Evolutionary conservation across 2,329 filamentous ascomycete species (phyloP).

Genomic region (Juglanconis oblonga): DNA sequence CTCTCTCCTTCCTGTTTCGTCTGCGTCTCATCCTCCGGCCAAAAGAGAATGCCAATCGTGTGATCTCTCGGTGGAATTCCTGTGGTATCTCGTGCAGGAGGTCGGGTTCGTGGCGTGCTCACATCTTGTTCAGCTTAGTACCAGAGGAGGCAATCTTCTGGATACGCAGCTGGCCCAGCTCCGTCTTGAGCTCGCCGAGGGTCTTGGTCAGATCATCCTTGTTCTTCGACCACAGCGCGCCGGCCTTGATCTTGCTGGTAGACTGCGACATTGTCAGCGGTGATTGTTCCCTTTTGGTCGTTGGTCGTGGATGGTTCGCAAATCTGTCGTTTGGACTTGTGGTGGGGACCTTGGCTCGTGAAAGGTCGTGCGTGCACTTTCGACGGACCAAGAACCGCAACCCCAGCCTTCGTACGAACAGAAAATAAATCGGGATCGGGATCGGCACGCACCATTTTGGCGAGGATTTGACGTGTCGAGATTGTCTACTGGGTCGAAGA

Average conservation of each 20-base stretch:
- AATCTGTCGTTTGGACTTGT: constrained; percentile 3
- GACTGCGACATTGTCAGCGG: constrained; percentile 44
- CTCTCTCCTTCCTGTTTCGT: constrained; percentile 2
- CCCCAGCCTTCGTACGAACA: neutral
- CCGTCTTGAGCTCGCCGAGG: constrained; percentile 90
- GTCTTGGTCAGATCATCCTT: constrained; percentile 98
- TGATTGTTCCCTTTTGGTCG: neutral
- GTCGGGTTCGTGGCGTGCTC: constrained; percentile 37
- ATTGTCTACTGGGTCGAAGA: constrained; percentile 19
- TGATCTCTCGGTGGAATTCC: neutral
- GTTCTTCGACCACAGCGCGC: constrained; percentile 97
- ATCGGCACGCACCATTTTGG: constrained; percentile 19
- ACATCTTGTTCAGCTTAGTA: constrained; percentile 98
- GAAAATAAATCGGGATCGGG: constrained; percentile 5
- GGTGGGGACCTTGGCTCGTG: neutral
- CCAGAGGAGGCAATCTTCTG: constrained; percentile 97
- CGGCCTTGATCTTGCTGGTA: constrained; percentile 81
- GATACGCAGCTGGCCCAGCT: constrained; percentile 93
- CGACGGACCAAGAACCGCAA: neutral
- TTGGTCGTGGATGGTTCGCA: neutral
- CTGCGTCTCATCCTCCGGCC: constrained; percentile 13
- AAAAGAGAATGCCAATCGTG: constrained; percentile 7
- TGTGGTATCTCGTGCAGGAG: constrained; percentile 4
- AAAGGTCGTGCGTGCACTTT: constrained; percentile 7
- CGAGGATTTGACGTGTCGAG: constrained; percentile 16